Evolutionary conservation across 768 basidiomycete species (phyloP), one percentile per base, ranked within the genome.

Genomic region (Phaeotremella fagi): DNA sequence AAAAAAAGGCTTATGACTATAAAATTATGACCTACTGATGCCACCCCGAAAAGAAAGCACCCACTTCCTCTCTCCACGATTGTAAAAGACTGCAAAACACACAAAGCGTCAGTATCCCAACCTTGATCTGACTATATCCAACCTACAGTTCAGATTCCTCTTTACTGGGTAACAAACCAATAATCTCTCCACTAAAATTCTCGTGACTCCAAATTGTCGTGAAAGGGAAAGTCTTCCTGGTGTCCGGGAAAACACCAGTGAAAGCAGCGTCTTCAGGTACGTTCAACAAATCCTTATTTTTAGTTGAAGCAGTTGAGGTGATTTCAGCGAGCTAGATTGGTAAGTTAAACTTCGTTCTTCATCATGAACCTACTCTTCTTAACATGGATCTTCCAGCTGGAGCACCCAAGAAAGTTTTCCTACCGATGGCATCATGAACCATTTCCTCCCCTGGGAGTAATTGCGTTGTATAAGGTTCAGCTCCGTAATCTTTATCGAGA

Each of bases 201-300:
- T 74, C 73, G 42, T 72, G 71, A 54, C 65, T 69, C 73, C 73
- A 74, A 37, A 74, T 74, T 2, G 73, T 74, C 7, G 73, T 72
- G 50, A 74, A 74, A 3, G 73, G 73, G 46, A 71, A 74, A 0
- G 69, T 72, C 57, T 74, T 72, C 26, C 70, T 50, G 41, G 63
- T 52, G 51, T 74, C 73, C 2, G 73, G 70, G 37, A 74, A 71
- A 20, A 68, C 64, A 0, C 71, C 71, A 11, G 60, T 66, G 52
- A 69, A 72, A 0, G 68, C 70, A 1, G 57, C 53, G 25, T 72
- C 69, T 36, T 74, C 70, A 0, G 69, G 65, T 4, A 73, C 59
- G 2, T 52, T 38, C 28, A 66, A 42, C 0, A 64, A 48, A n/a
- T 61, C 63, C n/a, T 55, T 52, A 16, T 66, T 61, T 1, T 33